Conservation (phyloP, 371 early-diverging fungal species). For the Haplosporangium sp. region DNA sequence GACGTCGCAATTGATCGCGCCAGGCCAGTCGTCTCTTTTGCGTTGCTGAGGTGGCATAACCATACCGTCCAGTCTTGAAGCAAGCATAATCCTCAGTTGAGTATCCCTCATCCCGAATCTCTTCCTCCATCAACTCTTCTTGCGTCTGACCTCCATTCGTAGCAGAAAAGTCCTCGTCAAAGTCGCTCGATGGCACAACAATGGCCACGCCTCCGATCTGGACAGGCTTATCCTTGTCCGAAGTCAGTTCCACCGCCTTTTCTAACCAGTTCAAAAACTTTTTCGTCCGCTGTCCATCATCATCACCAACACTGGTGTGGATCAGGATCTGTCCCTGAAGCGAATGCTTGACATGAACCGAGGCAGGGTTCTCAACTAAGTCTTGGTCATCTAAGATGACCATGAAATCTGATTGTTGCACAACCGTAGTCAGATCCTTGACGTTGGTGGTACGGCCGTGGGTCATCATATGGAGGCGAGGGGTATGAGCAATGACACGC, state of each 20-base stretch:
- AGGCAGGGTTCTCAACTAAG: conserved; percentile 42
- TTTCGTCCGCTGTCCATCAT: conserved; percentile 46
- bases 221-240: conserved; percentile 31
- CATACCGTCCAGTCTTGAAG: conserved; percentile 50
- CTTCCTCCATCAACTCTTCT: conserved; percentile 22
- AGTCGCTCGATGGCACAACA: conserved; percentile 45
- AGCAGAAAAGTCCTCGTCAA: conserved; percentile 27
- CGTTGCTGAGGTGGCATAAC: conserved; percentile 26
- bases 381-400: conserved; percentile 49
- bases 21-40: conserved; percentile 45
- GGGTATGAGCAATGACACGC: conserved; percentile 51
- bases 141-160: conserved; percentile 16
- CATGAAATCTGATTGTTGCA: conserved; percentile 49
- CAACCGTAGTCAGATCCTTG: conserved; percentile 46
- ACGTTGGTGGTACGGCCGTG: conserved; percentile 49
- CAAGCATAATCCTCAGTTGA: conserved; percentile 52
- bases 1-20: conserved; percentile 46
- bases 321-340: conserved; percentile 49
- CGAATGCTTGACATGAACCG: conserved; percentile 36
- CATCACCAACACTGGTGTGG: conserved; percentile 46
- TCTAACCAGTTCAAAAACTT: conserved; percentile 50
- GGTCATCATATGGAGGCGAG: conserved; percentile 49
- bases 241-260: conserved; percentile 29
- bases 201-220: conserved; percentile 49
- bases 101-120: conserved; percentile 44